Base-by-base conservation (phyloP, 2,329 filamentous ascomycete genomes). In the Clarireedia sp. region DNA sequence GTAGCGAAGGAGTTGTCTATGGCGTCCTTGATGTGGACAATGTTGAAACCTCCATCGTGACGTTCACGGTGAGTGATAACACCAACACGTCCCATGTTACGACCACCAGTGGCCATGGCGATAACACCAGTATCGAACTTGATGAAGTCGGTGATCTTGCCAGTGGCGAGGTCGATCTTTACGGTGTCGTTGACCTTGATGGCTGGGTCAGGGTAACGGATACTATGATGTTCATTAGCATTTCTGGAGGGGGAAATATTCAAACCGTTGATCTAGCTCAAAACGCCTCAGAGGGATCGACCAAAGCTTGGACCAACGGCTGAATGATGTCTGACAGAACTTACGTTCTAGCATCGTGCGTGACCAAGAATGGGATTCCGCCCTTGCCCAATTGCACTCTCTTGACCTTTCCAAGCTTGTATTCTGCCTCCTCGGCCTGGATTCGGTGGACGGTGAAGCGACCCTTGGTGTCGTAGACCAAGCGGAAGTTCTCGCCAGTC, bases 321-420 rank as follows among this genome's bases (percentile, higher is more conserved):
- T 96, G 92, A 96, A 91, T 94, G 91, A 96, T 90, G 87, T 88
- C 79, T 83, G 80, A 84, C 79, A 87, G 83, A 87, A 97, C 92
- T 96, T 83, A 99, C 92, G 94, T 99, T 90, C 94, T 88, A 81
- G 94, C 94, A 94, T 99, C 94, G 89, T 99, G 94, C 91, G 94
- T 99, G 89, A 99, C 94, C 90, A 97, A 96, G 91, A 96, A 99
- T 95, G 94, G 94, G 86, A 99, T 95, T 82, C 91, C 94, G 80
- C 94, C 95, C 79, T 90, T 92, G 83, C 94, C 94, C 71, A 99
- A 85, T 83, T 99, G 94, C 63, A 99, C 94, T 73, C 92, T 88
- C 89, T 96, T 96, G 82, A 99, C 94, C 85, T 97, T 99, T 83
- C 91, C 91, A 71, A 99, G 84, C 88, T 99, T 99, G 89, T 96